Evolutionary conservation across 1,284 basidiomycete genomes (phyloP), one percentile per base, ranked within the genome.

Genomic region (Marasmius fiardii): DNA sequence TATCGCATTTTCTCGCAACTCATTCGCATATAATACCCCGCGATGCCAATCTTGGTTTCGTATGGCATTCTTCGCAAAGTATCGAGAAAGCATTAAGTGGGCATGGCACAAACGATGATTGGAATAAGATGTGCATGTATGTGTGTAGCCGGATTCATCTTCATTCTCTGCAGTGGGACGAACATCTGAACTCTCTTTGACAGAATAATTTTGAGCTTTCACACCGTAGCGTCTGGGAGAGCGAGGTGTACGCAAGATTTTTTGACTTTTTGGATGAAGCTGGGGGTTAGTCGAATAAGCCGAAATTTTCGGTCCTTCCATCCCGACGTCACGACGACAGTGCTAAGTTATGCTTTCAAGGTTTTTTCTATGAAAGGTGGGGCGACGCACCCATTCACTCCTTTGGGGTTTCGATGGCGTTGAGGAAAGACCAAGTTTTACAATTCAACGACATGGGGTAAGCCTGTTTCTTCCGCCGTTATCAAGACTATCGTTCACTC

Each of bases 351-450:
- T n/a, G n/a, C n/a, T n/a, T n/a, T n/a, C n/a, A 11, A 37, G 65
- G 64, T 5, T 67, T 68, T 55, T 68, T 68, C 47, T 68, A 68
- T 39, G 67, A 68, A 57, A 60, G 67, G 33, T 68, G 67, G 67
- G 55, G 63, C 26, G 67, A 68, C 49, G 56, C 66, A 1, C 66
- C 67, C 14, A 53, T 68, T 8, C 67, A 68, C 51, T 67, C 66
- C 1, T 68, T 58, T 55, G 67, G 63, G 26, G 28, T 67, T 24
- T 58, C 66, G 1, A 67, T 68, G 67, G 54, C 63, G 7, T 57
- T 67, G 7, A 58, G 64, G 18, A 67, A 67, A 28, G 65, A 67
- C 31, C 67, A 68, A 53, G 64, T 61, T 16, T 43, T 66, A 14
- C 66, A 67, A 18, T 67, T 67, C 35, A 57, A 50, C 24, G 66